These are phyloP conservation scores for Bocquillonia castaneifolia DNA, from an alignment of 441 rosid genomes.

Conservation along the genomic window DNA sequence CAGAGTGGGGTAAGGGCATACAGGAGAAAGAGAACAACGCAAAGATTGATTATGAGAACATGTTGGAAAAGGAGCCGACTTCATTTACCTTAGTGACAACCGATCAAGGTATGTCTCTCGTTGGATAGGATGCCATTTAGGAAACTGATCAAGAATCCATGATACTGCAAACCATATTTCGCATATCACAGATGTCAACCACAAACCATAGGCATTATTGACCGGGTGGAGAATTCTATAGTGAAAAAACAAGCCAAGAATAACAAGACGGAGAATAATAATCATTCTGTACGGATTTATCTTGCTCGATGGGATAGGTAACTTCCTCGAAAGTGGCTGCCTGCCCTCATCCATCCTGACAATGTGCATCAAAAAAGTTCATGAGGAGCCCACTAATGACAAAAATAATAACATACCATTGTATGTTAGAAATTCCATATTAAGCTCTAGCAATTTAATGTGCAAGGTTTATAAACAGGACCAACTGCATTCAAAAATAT, in stretches of 20 bases:
- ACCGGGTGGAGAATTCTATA: conserved; percentile 92
- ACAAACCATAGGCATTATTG: conserved; percentile 72
- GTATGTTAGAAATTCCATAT: not conserved
- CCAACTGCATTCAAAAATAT: not conserved
- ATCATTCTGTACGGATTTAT: conserved; percentile 86
- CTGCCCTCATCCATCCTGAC: conserved; percentile 98
- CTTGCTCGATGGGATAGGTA: conserved; percentile 84
- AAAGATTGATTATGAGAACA: not conserved
- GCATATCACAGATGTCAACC: conserved; percentile 92
- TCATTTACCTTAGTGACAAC: conserved; percentile 67
- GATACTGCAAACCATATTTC: conserved; percentile 98
- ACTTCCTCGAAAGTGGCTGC: conserved; percentile 93
- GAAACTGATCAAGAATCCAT: conserved; percentile 98
- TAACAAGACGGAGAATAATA: conserved; percentile 68
- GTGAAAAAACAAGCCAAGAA: conserved; percentile 84
- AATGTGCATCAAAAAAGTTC: not conserved
- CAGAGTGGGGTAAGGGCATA: not conserved
- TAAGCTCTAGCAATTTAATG: not conserved
- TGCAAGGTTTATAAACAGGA: not conserved
- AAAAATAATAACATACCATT: not conserved
- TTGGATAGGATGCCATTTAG: conserved; percentile 84
- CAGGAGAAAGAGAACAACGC: not conserved
- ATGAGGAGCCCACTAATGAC: not conserved
- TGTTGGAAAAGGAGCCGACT: not conserved
- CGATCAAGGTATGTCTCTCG: conserved; percentile 96